These are phyloP conservation scores for Pythium biforme DNA, from an alignment of 352 stramenopile genomes.

Conservation along the genomic window DNA sequence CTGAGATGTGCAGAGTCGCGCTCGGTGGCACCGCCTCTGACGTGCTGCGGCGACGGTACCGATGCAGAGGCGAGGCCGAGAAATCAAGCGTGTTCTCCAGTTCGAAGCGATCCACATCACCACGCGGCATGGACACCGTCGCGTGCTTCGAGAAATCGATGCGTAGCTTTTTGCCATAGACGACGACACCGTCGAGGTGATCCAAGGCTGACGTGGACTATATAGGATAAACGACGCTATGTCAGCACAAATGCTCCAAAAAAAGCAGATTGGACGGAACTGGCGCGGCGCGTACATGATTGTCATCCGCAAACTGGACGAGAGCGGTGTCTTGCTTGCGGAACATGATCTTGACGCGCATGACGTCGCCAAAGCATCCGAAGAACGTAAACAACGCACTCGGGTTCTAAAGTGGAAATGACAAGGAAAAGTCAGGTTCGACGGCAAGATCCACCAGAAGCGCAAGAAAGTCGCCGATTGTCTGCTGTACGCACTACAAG, in stretches of 20 bases:
- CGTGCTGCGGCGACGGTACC: slow-evolving; percentile 66
- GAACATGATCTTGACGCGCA: slow-evolving; percentile 88
- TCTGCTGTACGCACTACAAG: slow-evolving; percentile 47
- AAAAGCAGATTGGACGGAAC: too few relatives aligned
- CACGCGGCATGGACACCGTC: slow-evolving; percentile 76
- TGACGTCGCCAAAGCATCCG: slow-evolving; percentile 79
- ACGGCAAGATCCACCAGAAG: background rate
- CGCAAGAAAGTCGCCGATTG: background rate
- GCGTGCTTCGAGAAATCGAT: slow-evolving; percentile 85
- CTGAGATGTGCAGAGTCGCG: slow-evolving; percentile 69
- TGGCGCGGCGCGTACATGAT: too few relatives aligned
- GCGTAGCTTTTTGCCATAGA: slow-evolving; percentile 79
- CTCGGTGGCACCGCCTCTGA: slow-evolving; percentile 63
- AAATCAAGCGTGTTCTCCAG: slow-evolving; percentile 83
- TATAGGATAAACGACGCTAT: background rate
- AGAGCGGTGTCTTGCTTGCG: slow-evolving; percentile 79
- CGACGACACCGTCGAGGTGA: slow-evolving; percentile 64
- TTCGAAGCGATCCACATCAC: slow-evolving; percentile 78
- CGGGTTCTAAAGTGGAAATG: slow-evolving; percentile 36
- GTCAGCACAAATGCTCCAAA: too few relatives aligned
- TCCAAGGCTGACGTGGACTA: slow-evolving; percentile 77
- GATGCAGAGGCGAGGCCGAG: slow-evolving; percentile 68
- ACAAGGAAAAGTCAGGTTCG: background rate
- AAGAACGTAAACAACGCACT: slow-evolving; percentile 80
- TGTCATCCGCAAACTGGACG: slow-evolving; percentile 76